A percentile compares a stretch with the other conserved stretches of the same genome.
phyloP scores from a whole-genome alignment of 2,329 filamentous ascomycete genomes.

The Huntiella bhutanensis region DNA sequence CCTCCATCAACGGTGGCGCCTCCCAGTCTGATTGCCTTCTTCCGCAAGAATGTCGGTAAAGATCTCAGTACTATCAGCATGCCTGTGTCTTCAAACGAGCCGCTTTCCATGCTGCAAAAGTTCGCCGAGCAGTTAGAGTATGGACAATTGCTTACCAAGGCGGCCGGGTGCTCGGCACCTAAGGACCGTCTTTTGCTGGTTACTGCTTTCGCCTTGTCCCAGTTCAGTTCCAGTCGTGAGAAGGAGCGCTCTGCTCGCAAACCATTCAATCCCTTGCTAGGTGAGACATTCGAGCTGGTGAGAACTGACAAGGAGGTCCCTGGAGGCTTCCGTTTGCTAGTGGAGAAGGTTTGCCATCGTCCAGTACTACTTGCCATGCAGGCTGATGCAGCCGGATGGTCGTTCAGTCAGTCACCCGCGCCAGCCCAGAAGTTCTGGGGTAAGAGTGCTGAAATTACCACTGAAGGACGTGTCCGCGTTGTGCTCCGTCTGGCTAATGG shows the following conservation, averaged over 20 bases:
- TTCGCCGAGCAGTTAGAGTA: slow-evolving; percentile 86
- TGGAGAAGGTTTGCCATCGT: slow-evolving; percentile 86
- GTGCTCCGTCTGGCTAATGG: slow-evolving; percentile 47
- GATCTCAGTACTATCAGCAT: slow-evolving; percentile 92
- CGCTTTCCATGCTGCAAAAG: slow-evolving; percentile 70
- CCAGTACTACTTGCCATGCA: slow-evolving; percentile 87
- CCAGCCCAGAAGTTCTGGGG: slow-evolving; percentile 98
- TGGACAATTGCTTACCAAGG: slow-evolving; percentile 61
- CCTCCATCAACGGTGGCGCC: slow-evolving; percentile 58
- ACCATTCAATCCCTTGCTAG: slow-evolving; percentile 91
- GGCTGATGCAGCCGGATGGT: slow-evolving; percentile 73
- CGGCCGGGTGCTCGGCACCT: slow-evolving; percentile 39
- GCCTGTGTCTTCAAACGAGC: slow-evolving; percentile 94
- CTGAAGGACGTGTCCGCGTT: slow-evolving; percentile 69
- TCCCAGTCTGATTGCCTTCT: slow-evolving; percentile 80
- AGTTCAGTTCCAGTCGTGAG: slow-evolving; percentile 62
- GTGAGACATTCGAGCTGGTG: slow-evolving; percentile 86
- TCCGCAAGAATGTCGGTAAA: slow-evolving; percentile 95
- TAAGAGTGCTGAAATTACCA: slow-evolving; percentile 85
- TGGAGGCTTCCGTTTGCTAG: slow-evolving; percentile 70
- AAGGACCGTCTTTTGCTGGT: slow-evolving; percentile 65
- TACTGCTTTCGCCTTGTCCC: slow-evolving; percentile 75
- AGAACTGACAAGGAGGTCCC: slow-evolving; percentile 57
- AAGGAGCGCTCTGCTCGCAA: slow-evolving; percentile 89
- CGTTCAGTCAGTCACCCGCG: slow-evolving; percentile 66